phyloP scores from a whole-genome alignment of 202 grass and related monocot genomes.

The Zizania palustris region DNA sequence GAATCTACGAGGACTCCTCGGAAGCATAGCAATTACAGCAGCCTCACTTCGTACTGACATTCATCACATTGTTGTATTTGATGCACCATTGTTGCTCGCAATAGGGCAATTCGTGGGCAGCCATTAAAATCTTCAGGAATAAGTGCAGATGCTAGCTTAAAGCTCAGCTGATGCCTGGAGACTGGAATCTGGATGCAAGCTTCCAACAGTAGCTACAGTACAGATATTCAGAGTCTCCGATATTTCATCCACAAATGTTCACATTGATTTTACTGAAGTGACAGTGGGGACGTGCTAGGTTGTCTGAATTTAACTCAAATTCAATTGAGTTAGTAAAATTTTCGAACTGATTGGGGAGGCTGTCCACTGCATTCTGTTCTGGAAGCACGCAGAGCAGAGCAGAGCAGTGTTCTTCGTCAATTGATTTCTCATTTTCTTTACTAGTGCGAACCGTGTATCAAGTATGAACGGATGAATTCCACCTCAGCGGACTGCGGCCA shows the following conservation, averaged over 20 bases:
- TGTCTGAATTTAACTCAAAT: not conserved
- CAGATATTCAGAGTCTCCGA: not conserved
- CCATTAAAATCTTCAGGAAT: constrained; percentile 40
- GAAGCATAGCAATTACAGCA: constrained; percentile 59
- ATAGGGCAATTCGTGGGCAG: constrained; percentile 18
- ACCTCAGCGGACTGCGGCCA: too few species aligned
- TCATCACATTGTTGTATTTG: constrained; percentile 41
- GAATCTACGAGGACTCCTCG: constrained; percentile 42
- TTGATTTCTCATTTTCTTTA: too few species aligned
- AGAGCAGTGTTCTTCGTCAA: too few species aligned
- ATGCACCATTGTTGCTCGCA: constrained; percentile 24
- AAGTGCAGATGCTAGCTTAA: constrained; percentile 1
- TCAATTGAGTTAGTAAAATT: not conserved
- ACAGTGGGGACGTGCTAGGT: not conserved
- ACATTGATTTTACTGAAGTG: constrained; percentile 14
- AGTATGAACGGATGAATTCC: too few species aligned
- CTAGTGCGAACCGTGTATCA: too few species aligned
- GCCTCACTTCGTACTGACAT: constrained; percentile 37
- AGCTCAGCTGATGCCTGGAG: not conserved
- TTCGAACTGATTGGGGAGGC: not conserved
- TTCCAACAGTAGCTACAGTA: not conserved
- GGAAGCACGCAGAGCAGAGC: too few species aligned
- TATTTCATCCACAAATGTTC: not conserved
- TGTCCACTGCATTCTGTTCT: too few species aligned
- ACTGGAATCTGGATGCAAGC: constrained; percentile 12